Conservation (phyloP, 768 basidiomycete genomes). For the Tephrocybe sp. region DNA sequence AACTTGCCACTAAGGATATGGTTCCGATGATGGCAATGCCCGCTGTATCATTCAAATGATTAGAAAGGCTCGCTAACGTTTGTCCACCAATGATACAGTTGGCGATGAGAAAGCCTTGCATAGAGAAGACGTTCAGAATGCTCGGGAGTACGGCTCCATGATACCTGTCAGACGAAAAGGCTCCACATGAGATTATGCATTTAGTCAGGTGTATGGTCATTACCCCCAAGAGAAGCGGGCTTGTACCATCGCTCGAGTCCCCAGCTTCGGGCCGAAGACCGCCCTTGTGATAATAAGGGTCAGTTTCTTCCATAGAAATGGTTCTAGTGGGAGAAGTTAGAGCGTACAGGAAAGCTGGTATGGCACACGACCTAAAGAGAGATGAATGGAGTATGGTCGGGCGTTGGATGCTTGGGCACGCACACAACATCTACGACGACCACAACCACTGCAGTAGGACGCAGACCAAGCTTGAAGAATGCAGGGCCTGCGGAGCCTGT, state of each 20-base stretch:
- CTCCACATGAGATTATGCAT: neutral
- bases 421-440: slow-evolving; percentile 39
- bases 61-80: slow-evolving; percentile 53
- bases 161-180: slow-evolving; percentile 33
- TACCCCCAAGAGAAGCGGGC: slow-evolving; percentile 38
- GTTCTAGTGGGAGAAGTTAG: neutral
- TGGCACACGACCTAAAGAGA: slow-evolving; percentile 31
- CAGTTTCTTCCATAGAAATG: neutral
- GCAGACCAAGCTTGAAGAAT: slow-evolving; percentile 51
- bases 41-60: slow-evolving; percentile 30
- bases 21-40: slow-evolving; percentile 40
- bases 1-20: slow-evolving; percentile 33
- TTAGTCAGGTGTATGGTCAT: slow-evolving; percentile 8
- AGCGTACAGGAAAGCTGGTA: slow-evolving; percentile 61
- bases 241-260: slow-evolving; percentile 79
- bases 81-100: slow-evolving; percentile 72
- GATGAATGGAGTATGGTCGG: neutral
- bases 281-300: slow-evolving; percentile 24
- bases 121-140: slow-evolving; percentile 54
- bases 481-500: slow-evolving; percentile 60
- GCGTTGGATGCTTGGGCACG: slow-evolving; percentile 7
- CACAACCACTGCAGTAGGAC: slow-evolving; percentile 50
- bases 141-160: slow-evolving; percentile 53
- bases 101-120: slow-evolving; percentile 64
- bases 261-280: slow-evolving; percentile 78